phyloP scores from a whole-genome alignment of 352 stramenopile genomes.

The Globisporangium takayamanum region DNA sequence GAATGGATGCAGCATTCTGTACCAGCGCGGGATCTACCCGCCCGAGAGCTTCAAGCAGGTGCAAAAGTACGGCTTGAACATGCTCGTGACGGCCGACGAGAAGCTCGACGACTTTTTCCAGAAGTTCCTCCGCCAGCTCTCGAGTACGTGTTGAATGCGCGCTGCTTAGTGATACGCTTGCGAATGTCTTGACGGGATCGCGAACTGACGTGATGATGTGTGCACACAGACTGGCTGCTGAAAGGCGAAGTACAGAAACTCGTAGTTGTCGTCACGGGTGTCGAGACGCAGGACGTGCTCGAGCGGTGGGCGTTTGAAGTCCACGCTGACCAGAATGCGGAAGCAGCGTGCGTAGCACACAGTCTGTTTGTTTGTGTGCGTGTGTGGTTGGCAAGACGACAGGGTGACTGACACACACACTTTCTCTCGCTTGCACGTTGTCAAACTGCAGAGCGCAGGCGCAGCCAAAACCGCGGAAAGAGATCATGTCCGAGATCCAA shows the following conservation, averaged over 20 bases:
- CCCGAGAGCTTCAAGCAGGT: constrained; percentile 97
- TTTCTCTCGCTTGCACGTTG: not conserved
- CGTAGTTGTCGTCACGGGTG: constrained; percentile 96
- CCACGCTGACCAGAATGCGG: constrained; percentile 49
- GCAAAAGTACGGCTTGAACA: constrained; percentile 97
- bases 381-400: not conserved
- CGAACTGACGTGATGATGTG: not conserved
- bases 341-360: constrained; percentile 24
- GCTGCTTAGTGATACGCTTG: not conserved
- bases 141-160: constrained; percentile 32
- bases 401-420: not conserved
- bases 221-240: constrained; percentile 87
- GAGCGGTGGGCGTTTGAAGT: constrained; percentile 99
- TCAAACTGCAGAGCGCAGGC: constrained; percentile 15
- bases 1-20: constrained; percentile 81
- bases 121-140: constrained; percentile 90
- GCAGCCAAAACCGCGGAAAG: constrained; percentile 75
- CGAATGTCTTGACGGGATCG: no score
- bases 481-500: constrained; percentile 98
- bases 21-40: constrained; percentile 97
- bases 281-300: constrained; percentile 95
- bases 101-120: constrained; percentile 94
- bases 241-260: constrained; percentile 95
- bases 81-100: constrained; percentile 96
- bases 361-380: not conserved